phyloP scores from a whole-genome alignment of 495 filamentous ascomycete species.

The Talaromyces thailandensis region DNA sequence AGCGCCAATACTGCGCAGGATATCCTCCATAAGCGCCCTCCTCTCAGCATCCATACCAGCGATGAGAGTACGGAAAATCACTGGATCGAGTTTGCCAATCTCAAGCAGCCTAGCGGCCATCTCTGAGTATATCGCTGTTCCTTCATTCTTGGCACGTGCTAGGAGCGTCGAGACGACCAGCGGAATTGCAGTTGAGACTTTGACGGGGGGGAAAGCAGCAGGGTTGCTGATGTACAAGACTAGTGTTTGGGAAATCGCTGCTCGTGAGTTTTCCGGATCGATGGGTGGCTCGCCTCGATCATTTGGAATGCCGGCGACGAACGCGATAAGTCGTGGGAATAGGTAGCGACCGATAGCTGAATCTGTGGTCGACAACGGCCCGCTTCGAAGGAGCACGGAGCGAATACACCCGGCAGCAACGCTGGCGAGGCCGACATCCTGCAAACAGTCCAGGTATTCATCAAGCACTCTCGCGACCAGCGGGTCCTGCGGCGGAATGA shows the following conservation, averaged over 20 bases:
- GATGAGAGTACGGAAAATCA: constrained; percentile 67
- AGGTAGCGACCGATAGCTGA: constrained; percentile 65
- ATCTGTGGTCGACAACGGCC: constrained; percentile 55
- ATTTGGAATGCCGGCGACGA: constrained; percentile 54
- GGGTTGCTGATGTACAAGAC: constrained; percentile 55
- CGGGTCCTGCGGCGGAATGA: constrained; percentile 62
- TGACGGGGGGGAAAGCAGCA: constrained; percentile 32
- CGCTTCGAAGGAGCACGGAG: constrained; percentile 66
- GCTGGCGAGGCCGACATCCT: constrained; percentile 67
- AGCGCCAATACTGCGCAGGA: constrained; percentile 49
- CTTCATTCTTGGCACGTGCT: constrained; percentile 51
- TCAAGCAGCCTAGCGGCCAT: constrained; percentile 71
- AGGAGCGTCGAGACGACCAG: constrained; percentile 76
- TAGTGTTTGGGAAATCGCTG: constrained; percentile 61
- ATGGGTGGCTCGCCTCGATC: constrained; percentile 41
- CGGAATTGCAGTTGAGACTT: constrained; percentile 54
- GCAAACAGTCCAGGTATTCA: constrained; percentile 77
- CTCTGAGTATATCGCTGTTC: constrained; percentile 46
- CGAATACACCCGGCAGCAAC: constrained; percentile 83
- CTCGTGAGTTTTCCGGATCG: constrained; percentile 66
- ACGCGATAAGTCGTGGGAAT: constrained; percentile 66
- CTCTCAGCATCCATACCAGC: constrained; percentile 60
- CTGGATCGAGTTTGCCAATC: constrained; percentile 65
- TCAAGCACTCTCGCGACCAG: constrained; percentile 59
- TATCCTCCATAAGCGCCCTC: constrained; percentile 71